phyloP scores from a whole-genome alignment of 805 yeast species.

The Peterozyma xylosa region DNA sequence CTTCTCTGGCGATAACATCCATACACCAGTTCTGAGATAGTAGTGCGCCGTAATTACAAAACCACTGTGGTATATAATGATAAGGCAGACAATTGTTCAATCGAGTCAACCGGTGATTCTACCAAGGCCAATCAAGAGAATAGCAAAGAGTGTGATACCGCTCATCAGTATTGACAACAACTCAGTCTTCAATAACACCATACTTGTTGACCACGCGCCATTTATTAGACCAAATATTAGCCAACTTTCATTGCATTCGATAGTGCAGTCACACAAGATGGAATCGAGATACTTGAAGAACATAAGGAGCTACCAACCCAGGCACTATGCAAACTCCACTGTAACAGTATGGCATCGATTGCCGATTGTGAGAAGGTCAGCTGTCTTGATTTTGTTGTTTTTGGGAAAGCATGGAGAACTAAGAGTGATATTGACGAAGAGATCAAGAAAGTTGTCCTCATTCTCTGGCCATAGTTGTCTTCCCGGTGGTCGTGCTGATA shows the following conservation, averaged over 20 bases:
- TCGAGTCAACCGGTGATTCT: too few relatives aligned
- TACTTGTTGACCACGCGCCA: too few relatives aligned
- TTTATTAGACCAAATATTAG: slow-evolving; percentile 5
- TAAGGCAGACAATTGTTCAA: too few relatives aligned
- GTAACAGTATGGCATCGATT: slow-evolving; percentile 53
- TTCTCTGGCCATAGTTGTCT: slow-evolving; percentile 89
- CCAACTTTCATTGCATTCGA: not conserved
- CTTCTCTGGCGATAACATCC: too few relatives aligned
- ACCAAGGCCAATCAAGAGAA: too few relatives aligned
- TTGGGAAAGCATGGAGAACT: slow-evolving; percentile 68
- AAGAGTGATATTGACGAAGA: slow-evolving; percentile 68
- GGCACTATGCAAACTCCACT: slow-evolving; percentile 21
- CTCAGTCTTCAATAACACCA: too few relatives aligned
- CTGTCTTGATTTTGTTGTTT: slow-evolving; percentile 71
- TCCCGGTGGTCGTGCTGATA: slow-evolving; percentile 92
- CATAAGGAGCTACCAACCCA: slow-evolving; percentile 24
- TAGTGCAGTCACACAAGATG: slow-evolving; percentile 19
- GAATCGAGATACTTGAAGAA: slow-evolving; percentile 26
- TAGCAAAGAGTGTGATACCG: too few relatives aligned
- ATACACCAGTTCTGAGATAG: too few relatives aligned
- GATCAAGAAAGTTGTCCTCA: slow-evolving; percentile 60
- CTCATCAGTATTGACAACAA: too few relatives aligned
- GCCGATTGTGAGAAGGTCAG: slow-evolving; percentile 66
- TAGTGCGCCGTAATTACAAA: too few relatives aligned
- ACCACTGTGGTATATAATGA: too few relatives aligned